These are phyloP conservation scores for Claviceps sp. DNA, from an alignment of 2,329 filamentous ascomycete genomes.

Conservation along the genomic window DNA sequence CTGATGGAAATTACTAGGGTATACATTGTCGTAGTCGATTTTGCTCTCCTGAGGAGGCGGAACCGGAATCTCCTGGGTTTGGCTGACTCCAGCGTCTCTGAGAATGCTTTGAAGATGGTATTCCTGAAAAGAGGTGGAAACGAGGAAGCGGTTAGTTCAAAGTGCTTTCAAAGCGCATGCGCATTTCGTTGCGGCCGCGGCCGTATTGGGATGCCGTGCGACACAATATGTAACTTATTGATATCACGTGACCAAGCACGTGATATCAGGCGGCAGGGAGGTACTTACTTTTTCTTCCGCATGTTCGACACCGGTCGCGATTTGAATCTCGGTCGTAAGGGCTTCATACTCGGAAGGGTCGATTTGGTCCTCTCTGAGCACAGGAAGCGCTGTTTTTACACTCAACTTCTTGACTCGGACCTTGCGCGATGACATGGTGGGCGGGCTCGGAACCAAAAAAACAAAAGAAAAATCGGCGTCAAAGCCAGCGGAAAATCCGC, in stretches of 20 bases:
- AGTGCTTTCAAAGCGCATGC: not conserved
- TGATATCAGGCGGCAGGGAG: conserved; percentile 27
- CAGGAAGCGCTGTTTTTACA: conserved; percentile 73
- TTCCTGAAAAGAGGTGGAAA: conserved; percentile 47
- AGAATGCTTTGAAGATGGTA: conserved; percentile 83
- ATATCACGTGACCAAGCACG: conserved; percentile 35
- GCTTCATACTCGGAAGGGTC: conserved; percentile 77
- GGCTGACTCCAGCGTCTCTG: conserved; percentile 39
- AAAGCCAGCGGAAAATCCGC: conserved; percentile 42
- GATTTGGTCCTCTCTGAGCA: conserved; percentile 83
- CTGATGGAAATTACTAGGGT: conserved; percentile 65
- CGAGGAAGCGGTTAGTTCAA: not conserved
- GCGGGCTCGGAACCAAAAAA: conserved; percentile 13
- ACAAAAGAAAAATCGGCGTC: conserved; percentile 19
- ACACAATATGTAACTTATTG: not conserved
- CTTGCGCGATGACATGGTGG: conserved; percentile 51
- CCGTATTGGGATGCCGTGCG: not conserved
- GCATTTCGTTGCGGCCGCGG: not conserved
- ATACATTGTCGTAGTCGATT: conserved; percentile 80
- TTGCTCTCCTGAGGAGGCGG: conserved; percentile 50
- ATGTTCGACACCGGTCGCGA: conserved; percentile 94
- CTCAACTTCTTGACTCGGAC: conserved; percentile 84
- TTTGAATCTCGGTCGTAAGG: conserved; percentile 68
- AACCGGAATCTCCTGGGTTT: conserved; percentile 50
- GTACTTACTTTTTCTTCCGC: conserved; percentile 88